Evolutionary conservation across 176 grass and related monocot genomes (phyloP), one percentile per base, ranked within the genome.

Genomic region (Zea luxurians): DNA sequence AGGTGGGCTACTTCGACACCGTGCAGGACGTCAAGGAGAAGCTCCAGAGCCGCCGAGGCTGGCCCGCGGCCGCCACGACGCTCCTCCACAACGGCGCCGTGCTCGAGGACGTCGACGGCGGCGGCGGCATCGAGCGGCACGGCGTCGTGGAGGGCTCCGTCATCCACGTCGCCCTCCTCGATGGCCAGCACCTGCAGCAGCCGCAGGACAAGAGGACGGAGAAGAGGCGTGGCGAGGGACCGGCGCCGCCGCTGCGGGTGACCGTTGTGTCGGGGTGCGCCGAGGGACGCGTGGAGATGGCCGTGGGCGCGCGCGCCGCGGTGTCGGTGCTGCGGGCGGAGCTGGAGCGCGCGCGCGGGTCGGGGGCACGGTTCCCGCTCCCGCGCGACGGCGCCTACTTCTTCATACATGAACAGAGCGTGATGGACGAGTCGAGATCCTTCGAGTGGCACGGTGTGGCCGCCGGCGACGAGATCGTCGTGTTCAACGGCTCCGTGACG

Each of bases 1-100:
- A 93, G 82, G 80, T 90, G 44, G 85, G 88, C 71, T 93, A 86
- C 82, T 93, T 93, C 67, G 88, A 90, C 79, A 93, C 78, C 3
- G 82, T 93, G 61, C 16, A 13, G 15, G 91, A 93, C 74, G 88
- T 93, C 82, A 93, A 90, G 52, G 74, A 78, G 61, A 90, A 86
- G 85, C 79, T 93, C 75, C 82, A 93, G 41, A 76, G 71, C 12
- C 37, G 74, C 64, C 68, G 71, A 1, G 88, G 88, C 53, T 88
- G 73, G 78, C 82, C 82, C 44, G 75, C 74, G 59, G 47, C 79
- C 61, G 8, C 64, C 45, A 48, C 76, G 18, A 72, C 67, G 17
- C 87, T 93, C 34, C 11, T 80, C 59, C 80, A 90, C 79, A 62
- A 85, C 50, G 87, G 85, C 75, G 45, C 16, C 7, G 65, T 27